Evolutionary conservation across 2,329 filamentous ascomycete species (phyloP), one percentile per base, ranked within the genome.

Genomic region (Pleomassaria siparia): DNA sequence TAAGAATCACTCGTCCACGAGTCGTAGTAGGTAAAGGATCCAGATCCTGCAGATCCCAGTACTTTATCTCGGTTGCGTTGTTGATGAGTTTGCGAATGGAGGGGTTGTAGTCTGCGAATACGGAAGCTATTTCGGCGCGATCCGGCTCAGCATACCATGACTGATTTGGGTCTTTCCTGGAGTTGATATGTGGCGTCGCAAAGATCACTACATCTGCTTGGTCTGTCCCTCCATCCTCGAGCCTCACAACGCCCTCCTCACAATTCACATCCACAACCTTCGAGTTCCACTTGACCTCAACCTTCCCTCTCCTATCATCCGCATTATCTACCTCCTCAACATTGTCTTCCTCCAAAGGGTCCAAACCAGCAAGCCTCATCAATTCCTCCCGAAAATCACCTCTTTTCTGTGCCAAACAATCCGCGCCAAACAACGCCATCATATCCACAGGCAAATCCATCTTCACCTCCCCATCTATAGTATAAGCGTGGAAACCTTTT

Each of bases 1-100:
- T 64, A 2, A 83, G 62, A 6, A 83, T 68, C 2, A 80, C 72
- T 0, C 77, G 68, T 12, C 76, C 67, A 3, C 67, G 45, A 13
- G 32, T 46, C 40, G 26, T 46, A 6, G 45, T 51, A 4, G 49
- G 49, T 12, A 51, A 28, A 40, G 46, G 21, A 8, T 46, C 39
- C 5, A 44, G 49, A 18, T 51, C 49, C 15, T 45, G 39, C 9
- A 51, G 32, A 28, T 47, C 42, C 44, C 40, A 48, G 24, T 42
- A 21, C 33, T 51, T 51, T 12, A 51, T 35, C 41, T 51, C 44
- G 12, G 30, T 44, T 1, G 49, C 41, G 13, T 26, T 35, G 10
- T 39, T 44, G 25, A 20, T 49, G 21, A 49, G 36, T 28, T 32
- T 32, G 11, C 3, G 15, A 2, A 16, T 18, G 5, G 10, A 18